Percentiles rank a stretch among this genome's conserved stretches.
Evolutionary conservation across 768 basidiomycete genomes (phyloP).

Genomic region (Boletus rufocinnamomeus): DNA sequence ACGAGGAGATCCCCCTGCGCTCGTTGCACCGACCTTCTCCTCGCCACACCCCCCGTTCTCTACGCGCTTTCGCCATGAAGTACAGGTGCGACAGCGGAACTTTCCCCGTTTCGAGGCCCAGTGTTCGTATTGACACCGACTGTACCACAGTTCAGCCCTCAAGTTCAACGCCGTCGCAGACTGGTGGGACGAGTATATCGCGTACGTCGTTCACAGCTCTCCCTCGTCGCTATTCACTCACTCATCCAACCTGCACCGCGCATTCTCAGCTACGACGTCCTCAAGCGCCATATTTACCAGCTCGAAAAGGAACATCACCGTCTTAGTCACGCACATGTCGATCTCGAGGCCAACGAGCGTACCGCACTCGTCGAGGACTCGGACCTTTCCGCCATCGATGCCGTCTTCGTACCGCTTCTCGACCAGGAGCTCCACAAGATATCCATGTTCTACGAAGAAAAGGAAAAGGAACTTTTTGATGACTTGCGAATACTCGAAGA

Average conservation of each 20-base stretch:
- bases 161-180: conserved; percentile 91
- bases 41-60: neutral
- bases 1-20: conserved; percentile 32
- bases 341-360: conserved; percentile 67
- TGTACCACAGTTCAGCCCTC: conserved; percentile 62
- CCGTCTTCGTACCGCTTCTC: conserved; percentile 69
- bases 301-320: conserved; percentile 75
- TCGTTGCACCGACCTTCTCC: conserved; percentile 4
- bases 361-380: conserved; percentile 52
- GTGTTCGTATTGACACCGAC: neutral
- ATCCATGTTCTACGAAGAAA: conserved; percentile 69
- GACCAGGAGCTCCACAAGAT: conserved; percentile 87
- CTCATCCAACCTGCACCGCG: neutral
- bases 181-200: conserved; percentile 92
- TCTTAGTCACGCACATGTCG: conserved; percentile 42
- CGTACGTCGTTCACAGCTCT: conserved; percentile 48
- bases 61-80: conserved; percentile 33
- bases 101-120: neutral
- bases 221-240: neutral
- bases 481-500: conserved; percentile 61
- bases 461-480: conserved; percentile 70
- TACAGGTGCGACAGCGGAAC: conserved; percentile 31
- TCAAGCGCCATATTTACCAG: conserved; percentile 86
- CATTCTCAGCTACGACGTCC: conserved; percentile 66
- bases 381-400: conserved; percentile 47